These are phyloP conservation scores for Neopestalotiopsis rosae DNA, from an alignment of 2,329 filamentous ascomycete species.

Conservation along the genomic window DNA sequence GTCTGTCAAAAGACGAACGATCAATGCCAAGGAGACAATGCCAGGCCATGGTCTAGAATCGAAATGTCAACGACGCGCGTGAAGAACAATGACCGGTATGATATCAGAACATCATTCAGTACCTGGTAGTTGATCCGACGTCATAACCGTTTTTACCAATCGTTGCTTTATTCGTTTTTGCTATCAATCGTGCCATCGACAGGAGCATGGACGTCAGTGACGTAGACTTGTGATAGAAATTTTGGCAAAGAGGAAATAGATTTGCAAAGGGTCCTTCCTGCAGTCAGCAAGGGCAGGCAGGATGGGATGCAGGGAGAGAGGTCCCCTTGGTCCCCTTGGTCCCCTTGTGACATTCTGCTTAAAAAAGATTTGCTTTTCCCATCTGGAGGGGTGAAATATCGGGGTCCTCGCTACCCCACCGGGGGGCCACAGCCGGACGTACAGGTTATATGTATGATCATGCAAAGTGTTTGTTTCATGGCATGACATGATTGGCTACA, in stretches of 20 bases:
- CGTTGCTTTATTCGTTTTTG: neutral
- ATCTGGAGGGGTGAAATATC: neutral
- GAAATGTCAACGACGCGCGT: neutral
- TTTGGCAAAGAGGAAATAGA: neutral
- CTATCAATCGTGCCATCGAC: neutral
- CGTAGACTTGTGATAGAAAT: neutral
- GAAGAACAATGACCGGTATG: neutral
- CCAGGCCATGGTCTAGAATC: neutral
- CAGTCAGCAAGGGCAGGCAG: neutral
- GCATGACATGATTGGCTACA: neutral
- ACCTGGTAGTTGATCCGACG: neutral
- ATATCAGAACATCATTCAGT: neutral
- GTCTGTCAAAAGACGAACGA: neutral
- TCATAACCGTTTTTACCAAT: neutral
- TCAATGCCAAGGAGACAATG: neutral
- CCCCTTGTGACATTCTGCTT: too few species aligned
- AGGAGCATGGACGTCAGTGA: neutral
- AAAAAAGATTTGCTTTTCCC: too few species aligned
- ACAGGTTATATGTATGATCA: neutral
- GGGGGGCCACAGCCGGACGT: neutral
- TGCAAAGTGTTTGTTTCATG: neutral
- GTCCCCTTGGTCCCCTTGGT: too few species aligned
- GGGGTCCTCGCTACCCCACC: neutral
- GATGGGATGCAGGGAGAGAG: too few species aligned
- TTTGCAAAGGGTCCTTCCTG: neutral